Evolutionary conservation across 2,329 filamentous ascomycete species (phyloP).

Genomic region (Pseudogymnoascus sp.): DNA sequence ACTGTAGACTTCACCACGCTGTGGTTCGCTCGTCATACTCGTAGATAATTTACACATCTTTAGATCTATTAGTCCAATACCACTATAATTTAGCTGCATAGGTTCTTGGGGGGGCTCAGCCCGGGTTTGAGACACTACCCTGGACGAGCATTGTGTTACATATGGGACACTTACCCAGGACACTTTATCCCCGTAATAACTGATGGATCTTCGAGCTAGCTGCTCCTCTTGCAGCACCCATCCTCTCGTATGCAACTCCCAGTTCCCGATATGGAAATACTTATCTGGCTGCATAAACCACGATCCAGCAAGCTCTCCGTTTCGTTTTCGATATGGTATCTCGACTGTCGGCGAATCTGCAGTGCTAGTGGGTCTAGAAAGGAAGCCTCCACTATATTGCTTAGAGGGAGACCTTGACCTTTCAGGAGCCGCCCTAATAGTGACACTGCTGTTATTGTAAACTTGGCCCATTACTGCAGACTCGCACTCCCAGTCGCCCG

Average conservation of each 20-base stretch:
- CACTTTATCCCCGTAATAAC: background rate
- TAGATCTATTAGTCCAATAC: background rate
- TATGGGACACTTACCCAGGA: background rate
- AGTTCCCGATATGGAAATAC: background rate
- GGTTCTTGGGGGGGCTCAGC: background rate
- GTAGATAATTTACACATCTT: background rate
- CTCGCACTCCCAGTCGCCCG: constrained; percentile 20
- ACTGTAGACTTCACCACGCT: background rate
- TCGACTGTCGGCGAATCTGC: background rate
- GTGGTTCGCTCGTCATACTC: background rate
- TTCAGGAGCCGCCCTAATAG: background rate
- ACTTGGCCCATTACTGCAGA: constrained; percentile 19
- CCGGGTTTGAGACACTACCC: background rate
- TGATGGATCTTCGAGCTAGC: background rate
- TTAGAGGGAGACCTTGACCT: background rate
- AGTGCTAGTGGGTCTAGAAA: background rate
- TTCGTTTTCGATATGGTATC: background rate
- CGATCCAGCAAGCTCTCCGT: background rate
- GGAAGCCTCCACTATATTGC: background rate
- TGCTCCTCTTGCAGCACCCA: background rate
- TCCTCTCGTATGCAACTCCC: background rate
- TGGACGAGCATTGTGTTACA: background rate
- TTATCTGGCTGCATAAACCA: background rate
- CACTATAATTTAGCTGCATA: background rate
- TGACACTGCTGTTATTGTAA: constrained; percentile 12